These are phyloP conservation scores for Cryptomeria japonica DNA, from an alignment of 75 land plant genomes.

Conservation along the genomic window DNA sequence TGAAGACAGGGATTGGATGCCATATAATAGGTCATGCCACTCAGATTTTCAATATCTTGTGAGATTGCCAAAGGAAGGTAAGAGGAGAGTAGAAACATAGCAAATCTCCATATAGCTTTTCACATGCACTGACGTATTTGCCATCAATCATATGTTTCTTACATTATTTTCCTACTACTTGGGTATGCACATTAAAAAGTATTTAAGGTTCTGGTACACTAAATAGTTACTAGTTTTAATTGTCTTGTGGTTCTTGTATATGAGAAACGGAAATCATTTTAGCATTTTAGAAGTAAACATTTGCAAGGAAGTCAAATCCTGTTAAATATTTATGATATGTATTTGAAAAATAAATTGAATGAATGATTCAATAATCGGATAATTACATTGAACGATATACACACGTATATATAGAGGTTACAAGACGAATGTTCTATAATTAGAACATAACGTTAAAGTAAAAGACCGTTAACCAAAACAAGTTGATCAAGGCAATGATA, in stretches of 20 bases:
- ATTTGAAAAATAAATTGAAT: no score
- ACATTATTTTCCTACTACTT: background rate
- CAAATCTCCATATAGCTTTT: background rate
- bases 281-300: background rate
- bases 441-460: no score
- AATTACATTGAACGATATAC: no score
- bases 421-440: no score
- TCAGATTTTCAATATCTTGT: conserved; percentile 78
- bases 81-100: background rate
- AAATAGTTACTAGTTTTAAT: background rate
- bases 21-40: conserved; percentile 53
- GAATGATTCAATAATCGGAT: no score
- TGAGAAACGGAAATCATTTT: background rate
- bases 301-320: background rate
- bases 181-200: background rate
- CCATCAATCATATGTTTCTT: background rate
- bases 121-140: background rate
- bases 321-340: background rate
- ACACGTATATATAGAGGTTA: no score
- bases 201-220: background rate
- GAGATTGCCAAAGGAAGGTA: conserved; percentile 61
- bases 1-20: conserved; percentile 69
- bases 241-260: background rate
- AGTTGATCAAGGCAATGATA: no score
- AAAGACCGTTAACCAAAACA: no score